phyloP scores from a whole-genome alignment of 768 basidiomycete species.

The Agrocybe chaxingu region DNA sequence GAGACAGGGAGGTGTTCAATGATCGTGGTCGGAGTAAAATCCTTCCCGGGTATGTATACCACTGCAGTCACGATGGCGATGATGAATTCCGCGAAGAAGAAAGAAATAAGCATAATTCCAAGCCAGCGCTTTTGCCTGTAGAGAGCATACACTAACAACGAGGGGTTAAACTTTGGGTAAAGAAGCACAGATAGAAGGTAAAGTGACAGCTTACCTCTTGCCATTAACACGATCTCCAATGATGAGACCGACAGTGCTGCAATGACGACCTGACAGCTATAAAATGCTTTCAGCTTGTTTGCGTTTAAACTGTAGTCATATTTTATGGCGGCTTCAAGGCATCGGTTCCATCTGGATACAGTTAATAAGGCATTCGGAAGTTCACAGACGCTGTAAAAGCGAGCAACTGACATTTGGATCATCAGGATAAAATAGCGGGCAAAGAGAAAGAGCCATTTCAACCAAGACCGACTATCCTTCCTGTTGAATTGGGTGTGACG shows the following conservation, averaged over 20 bases:
- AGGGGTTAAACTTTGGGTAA: background rate
- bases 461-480: conserved; percentile 25
- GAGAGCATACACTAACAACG: background rate
- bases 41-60: background rate
- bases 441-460: conserved; percentile 30
- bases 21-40: background rate
- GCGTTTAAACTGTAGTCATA: conserved; percentile 8
- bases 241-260: conserved; percentile 18
- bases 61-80: background rate
- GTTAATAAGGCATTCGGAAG: background rate
- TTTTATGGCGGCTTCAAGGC: conserved; percentile 12
- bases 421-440: conserved; percentile 25
- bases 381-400: background rate
- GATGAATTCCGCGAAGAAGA: background rate
- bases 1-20: conserved; percentile 15
- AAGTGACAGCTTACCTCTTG: conserved; percentile 19
- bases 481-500: conserved; percentile 8
- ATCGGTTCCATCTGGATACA: conserved; percentile 6
- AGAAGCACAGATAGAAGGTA: background rate
- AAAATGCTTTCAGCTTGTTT: conserved; percentile 17
- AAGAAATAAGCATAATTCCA: background rate
- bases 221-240: conserved; percentile 28
- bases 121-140: background rate
- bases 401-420: conserved; percentile 21
- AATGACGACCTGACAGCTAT: conserved; percentile 22